Base-by-base conservation (phyloP, 371 early-diverging fungal species). In the Mucor mucedo region DNA sequence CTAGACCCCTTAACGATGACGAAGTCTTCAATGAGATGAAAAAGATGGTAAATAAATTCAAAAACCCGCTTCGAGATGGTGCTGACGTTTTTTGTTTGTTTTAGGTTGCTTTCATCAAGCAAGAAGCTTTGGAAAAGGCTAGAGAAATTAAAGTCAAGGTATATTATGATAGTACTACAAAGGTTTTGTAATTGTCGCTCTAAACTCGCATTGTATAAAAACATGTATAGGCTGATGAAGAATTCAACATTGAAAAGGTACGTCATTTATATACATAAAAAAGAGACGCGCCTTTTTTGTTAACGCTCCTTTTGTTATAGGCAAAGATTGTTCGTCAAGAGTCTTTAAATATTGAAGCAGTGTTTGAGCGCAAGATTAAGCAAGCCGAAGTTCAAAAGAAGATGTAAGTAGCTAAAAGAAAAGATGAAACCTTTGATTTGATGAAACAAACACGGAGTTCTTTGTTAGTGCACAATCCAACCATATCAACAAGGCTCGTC, bases 221-320 rank as follows among this genome's bases (percentile, higher is more conserved):
- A 8, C 35, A 35, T 35, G 35, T 35, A 8, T 40, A 89, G 89
- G 98, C 98, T 52, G 95, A 95, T 80, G 98, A 98, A 74, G 98
- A 98, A 72, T 97, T 97, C 89, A 97, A 97, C 80, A 98, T 98
- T 82, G 98, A 98, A 80, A 96, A 96, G 89, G 94, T 92, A 81
- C 71, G 5, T 35, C 6, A 11, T 29, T 3, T 74, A 48, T 42
- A 62, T 5, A 66, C 41, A 60, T 30, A 40, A 53, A 65, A 50
- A 58, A 40, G 33, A 50, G 4, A 55, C 63, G 58, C 49, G 50
- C 49, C 28, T 27, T 52, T 49, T 42, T 42, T 42, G 10, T 44
- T 3, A 29, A 16, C 16, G 4, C 35, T 11, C 32, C 32, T 2
- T 30, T 47, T 41, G 13, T 60, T 21, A 9, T 65, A 91, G 91